Base-by-base conservation (phyloP, 805 yeast species). In the Saturnispora halmiae region DNA sequence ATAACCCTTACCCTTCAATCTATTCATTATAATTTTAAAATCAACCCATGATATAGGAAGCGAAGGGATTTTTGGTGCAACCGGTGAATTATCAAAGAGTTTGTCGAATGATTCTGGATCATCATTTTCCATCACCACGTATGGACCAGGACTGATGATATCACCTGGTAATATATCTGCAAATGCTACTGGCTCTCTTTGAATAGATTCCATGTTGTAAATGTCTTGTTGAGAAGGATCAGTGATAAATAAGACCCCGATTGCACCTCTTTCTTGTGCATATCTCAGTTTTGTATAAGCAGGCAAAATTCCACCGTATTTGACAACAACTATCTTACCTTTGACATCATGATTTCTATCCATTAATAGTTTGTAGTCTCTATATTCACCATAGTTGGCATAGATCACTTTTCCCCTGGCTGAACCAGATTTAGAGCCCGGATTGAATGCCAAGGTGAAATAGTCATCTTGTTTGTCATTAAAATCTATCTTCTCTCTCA, bases 31-130 rank as follows among this genome's bases (percentile, higher is more conserved):
- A 29, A 49, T 62, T 19, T 53, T 54, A 3, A 79, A 87, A 52
- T 85, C 94, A 31, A 67, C 67, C 76, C 81, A 78, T 0, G 95
- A 79, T 7, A 87, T 63, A 0, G 96, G 88, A 1, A 84, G 65
- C 6, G 82, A 69, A 1, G 95, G 94, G 4, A 90, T 74, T 14
- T 75, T 69, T 1, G 94, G 82, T 2, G 83, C 65, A 30, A 73
- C 65, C 4, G 55, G 55, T 0, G 83, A 72, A 13, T 72, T 61
- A 4, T 65, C 58, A 62, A 76, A 63, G 27, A 49, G 11, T 59
- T 61, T 14, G 65, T 53, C 41, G 67, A 64, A 13, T 64, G 64
- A 34, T 60, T 60, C 41, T 59, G 57, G 18, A 63, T 64, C 30
- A 62, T 62, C 18, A 73, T 63, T 37, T 8, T 33, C 20, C 31